A percentile compares a stretch with the other conserved stretches of the same genome.
Conservation (phyloP, 768 basidiomycete genomes). For the Artomyces pyxidatus region DNA sequence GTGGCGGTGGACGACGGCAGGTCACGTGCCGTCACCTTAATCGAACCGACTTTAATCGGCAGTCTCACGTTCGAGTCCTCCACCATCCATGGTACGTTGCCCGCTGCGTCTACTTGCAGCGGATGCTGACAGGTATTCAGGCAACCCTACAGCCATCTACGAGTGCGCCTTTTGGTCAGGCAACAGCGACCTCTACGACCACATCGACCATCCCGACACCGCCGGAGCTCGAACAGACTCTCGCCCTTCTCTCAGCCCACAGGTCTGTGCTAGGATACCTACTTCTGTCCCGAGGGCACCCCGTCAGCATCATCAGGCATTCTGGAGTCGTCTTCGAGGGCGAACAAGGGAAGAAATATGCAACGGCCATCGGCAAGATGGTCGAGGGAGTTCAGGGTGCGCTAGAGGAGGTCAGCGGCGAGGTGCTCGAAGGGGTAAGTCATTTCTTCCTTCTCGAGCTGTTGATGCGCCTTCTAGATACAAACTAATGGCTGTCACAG, state of each 20-base stretch:
- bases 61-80: not conserved
- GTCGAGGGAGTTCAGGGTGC: slow-evolving; percentile 75
- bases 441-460: no score
- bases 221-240: slow-evolving; percentile 78
- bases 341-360: slow-evolving; percentile 72
- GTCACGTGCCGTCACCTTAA: slow-evolving; percentile 4
- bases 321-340: slow-evolving; percentile 83
- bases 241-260: slow-evolving; percentile 69
- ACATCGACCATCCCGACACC: slow-evolving; percentile 32
- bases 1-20: not conserved
- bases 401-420: slow-evolving; percentile 65
- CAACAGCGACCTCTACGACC: slow-evolving; percentile 15
- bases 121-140: not conserved
- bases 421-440: slow-evolving; percentile 52
- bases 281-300: slow-evolving; percentile 65
- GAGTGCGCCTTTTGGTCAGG: slow-evolving; percentile 17
- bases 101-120: not conserved
- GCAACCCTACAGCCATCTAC: slow-evolving; percentile 7
- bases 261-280: slow-evolving; percentile 84
- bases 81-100: not conserved
- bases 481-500: slow-evolving; percentile 28
- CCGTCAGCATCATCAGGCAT: slow-evolving; percentile 74
- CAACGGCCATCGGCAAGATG: slow-evolving; percentile 61
- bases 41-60: not conserved
- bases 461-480: not conserved